Percentiles rank a stretch among this genome's conserved stretches.
phyloP scores from a whole-genome alignment of 306 rosid species.

The Quillaja saponaria region DNA sequence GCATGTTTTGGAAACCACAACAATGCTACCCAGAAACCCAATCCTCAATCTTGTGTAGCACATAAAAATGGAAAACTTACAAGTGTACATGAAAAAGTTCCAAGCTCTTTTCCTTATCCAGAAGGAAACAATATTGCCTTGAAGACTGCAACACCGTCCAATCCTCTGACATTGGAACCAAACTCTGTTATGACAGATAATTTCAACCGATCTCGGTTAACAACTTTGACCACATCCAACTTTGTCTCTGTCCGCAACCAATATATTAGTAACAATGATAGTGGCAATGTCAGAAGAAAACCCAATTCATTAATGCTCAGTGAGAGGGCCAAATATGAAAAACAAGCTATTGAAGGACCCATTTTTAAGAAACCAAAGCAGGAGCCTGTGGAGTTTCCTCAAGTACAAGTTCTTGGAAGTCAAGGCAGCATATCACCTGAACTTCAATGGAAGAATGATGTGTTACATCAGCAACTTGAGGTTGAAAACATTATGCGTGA shows the following conservation, averaged over 20 bases:
- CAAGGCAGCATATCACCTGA: constrained; percentile 23
- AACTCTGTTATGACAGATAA: too few species aligned
- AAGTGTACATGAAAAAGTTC: constrained; percentile 1
- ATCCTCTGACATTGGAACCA: constrained; percentile 13
- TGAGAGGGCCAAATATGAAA: constrained; percentile 11
- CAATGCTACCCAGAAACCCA: constrained; percentile 16
- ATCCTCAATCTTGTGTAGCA: constrained; percentile 10
- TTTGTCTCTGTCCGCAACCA: constrained; percentile 4
- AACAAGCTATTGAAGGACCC: constrained; percentile 16
- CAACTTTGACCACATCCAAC: constrained; percentile 6
- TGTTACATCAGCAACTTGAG: constrained; percentile 13
- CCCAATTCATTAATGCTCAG: too few species aligned
- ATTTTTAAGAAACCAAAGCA: constrained; percentile 31
- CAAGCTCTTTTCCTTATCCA: constrained; percentile 13
- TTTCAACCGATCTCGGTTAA: too few species aligned
- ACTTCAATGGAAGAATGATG: constrained; percentile 12
- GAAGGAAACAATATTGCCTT: constrained; percentile 2
- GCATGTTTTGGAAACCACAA: neutral
- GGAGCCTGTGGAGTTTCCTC: constrained; percentile 30
- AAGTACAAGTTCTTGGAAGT: constrained; percentile 24
- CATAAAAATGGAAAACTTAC: constrained; percentile 16
- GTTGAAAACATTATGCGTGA: constrained; percentile 21
- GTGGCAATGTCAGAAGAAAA: too few species aligned
- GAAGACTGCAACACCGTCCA: neutral
- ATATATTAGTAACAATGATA: neutral